Base-by-base conservation (phyloP, 2,329 filamentous ascomycete genomes). In the Ceratocystis albifundus region DNA sequence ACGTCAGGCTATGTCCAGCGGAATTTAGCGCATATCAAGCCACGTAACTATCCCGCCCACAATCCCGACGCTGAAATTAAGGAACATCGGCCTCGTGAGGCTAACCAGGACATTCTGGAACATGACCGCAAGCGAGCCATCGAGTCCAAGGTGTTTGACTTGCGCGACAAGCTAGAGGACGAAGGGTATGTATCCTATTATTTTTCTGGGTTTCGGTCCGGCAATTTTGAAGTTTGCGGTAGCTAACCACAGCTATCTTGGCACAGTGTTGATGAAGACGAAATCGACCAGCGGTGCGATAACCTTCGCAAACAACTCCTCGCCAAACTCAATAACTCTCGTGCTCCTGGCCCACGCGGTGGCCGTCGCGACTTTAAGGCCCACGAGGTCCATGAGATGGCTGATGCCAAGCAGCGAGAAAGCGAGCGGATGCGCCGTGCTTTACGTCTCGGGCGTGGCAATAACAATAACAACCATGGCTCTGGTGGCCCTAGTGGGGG, bases 1-100 rank as follows among this genome's bases (percentile, higher is more conserved):
- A 99, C 94, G 67, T 97, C 93, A 0, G 94, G 94, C 74, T 97
- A 97, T 75, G 93, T 99, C 66, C 93, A 97, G 77, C 90, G 91
- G 76, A 99, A 97, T 79, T 85, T 91, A 45, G 94, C 94, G 20
- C 87, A 93, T 74, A 85, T 96, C 71, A 86, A 83, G 74, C 91
- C 89, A 36, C 91, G 93, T 77, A 90, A 96, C 77, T 83, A 85
- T 72, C 82, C 80, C 68, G 46, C 55, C 7, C 65, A 66, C 55
- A 86, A 86, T 20, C 92, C 91, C 0, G 85, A 89, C 73, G 78
- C 84, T 70, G 84, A 89, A 71, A 80, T 79, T 67, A 80, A 89
- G 71, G 87, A 86, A 72, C 89, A 95, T 76, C 82, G 82, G 69
- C 88, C 88, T 74, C 85, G 93, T 28, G 85, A 95, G 72, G 93